Evolutionary conservation across 345 rosid genomes (phyloP), one percentile per base, ranked within the genome.

Genomic region (Salix suchowensis): DNA sequence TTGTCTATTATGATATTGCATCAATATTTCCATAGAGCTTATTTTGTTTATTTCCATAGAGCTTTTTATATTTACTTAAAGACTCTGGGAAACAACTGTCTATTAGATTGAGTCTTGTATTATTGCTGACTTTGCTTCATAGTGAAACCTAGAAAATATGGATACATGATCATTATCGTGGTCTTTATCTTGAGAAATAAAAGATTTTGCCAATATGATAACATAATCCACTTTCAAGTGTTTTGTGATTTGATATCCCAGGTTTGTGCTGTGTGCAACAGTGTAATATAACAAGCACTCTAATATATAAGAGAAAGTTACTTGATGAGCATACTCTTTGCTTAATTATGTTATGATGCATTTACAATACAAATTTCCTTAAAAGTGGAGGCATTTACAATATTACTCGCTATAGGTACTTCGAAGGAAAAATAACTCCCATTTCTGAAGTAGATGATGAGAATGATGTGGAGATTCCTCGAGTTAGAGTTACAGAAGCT

Each of bases 341-440:
- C 48, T 69, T 14, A 28, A 24, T 70, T 5, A 23, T 10, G 32
- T 26, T 37, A n/a, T 34, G 48, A 9, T 72, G 28, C 21, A 18
- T 52, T 16, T 44, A 54, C 40, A 16, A 30, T 15, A 15, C 37
- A 30, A 39, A 6, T 66, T 11, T 52, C 32, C 2, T 6, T 42
- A 6, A 36, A 77, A 37, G 71, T 3, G 71, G 75, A 71, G 44
- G 65, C 9, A 15, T 36, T 70, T 65, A 52, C n/a, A 36, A 28
- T 66, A 34, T 44, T 28, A 65, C 26, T 60, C 26, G 67, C n/a
- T 85, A 68, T 83, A 96, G 99, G 86, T 94, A 96, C 78, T 96
- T 84, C 87, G 94, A 88, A 85, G 97, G 97, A 61, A 90, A 94
- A 85, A 78, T 96, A 68, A 82, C 94, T 82, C 84, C 92, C 71